phyloP scores from a whole-genome alignment of 2,329 filamentous ascomycete species.

The Bipolaris cookei region DNA sequence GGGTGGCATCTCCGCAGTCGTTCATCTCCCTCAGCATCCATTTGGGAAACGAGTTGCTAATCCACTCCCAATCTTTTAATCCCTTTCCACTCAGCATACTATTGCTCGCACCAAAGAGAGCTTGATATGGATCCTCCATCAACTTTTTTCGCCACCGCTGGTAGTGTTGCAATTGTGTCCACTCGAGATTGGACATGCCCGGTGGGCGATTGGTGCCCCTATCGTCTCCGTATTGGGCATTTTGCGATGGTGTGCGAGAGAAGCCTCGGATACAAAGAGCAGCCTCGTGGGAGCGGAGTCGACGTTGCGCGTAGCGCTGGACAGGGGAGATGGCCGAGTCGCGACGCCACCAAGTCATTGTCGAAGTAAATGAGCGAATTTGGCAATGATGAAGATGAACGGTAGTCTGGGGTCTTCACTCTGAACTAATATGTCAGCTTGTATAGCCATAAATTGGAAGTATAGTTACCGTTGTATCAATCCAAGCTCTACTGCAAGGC shows the following conservation, averaged over 20 bases:
- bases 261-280: conserved; percentile 38
- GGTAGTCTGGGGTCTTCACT: background rate
- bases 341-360: conserved; percentile 41
- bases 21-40: conserved; percentile 43
- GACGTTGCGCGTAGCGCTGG: conserved; percentile 31
- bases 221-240: conserved; percentile 33
- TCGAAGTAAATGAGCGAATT: background rate
- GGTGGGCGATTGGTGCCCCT: conserved; percentile 24
- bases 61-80: conserved; percentile 40
- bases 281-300: conserved; percentile 33
- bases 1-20: background rate
- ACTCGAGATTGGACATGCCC: conserved; percentile 39
- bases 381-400: background rate
- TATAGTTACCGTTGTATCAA: conserved; percentile 3
- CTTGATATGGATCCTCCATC: conserved; percentile 52
- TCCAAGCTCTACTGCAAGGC: conserved; percentile 7
- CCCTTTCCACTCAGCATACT: conserved; percentile 43
- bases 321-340: conserved; percentile 34
- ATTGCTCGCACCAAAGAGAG: conserved; percentile 52
- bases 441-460: too few relatives aligned
- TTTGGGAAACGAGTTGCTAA: conserved; percentile 37
- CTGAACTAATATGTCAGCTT: background rate
- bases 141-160: conserved; percentile 40
- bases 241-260: conserved; percentile 30
- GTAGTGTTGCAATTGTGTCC: conserved; percentile 39